Conservation (phyloP, 352 stramenopile species). For the Phytophthora syringae region DNA sequence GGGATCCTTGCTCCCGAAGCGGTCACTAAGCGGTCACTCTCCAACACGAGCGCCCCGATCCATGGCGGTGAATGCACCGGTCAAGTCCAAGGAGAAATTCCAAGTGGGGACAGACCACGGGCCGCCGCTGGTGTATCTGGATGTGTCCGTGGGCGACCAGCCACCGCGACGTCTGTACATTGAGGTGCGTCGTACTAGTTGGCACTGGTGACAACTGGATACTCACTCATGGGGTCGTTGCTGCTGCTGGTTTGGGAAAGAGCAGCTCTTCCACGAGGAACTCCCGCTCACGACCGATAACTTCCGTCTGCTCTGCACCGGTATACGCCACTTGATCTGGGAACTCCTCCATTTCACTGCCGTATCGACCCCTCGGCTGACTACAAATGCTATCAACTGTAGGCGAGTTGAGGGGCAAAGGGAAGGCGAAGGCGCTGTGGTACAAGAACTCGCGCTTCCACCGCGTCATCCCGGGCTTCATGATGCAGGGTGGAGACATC, state of each 20-base stretch:
- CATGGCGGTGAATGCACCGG: constrained; percentile 55
- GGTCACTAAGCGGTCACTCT: neutral
- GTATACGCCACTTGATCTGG: too few species aligned
- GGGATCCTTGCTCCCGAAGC: neutral
- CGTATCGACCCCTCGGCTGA: neutral
- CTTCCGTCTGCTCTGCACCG: constrained; percentile 78
- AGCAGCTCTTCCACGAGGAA: constrained; percentile 77
- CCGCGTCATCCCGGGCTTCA: constrained; percentile 98
- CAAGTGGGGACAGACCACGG: constrained; percentile 38
- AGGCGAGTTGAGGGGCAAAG: constrained; percentile 63
- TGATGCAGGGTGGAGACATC: constrained; percentile 97
- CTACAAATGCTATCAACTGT: neutral
- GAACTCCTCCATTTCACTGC: too few species aligned
- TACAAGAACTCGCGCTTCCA: constrained; percentile 98
- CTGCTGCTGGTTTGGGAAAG: neutral
- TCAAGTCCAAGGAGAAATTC: constrained; percentile 62
- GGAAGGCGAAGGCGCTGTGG: constrained; percentile 56
- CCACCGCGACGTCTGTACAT: constrained; percentile 67
- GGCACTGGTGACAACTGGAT: neutral
- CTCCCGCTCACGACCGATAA: constrained; percentile 68
- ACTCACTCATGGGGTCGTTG: neutral
- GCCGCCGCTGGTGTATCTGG: constrained; percentile 68
- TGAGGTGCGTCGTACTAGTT: constrained; percentile 45
- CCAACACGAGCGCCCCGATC: neutral
- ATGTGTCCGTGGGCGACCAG: constrained; percentile 59